Percentiles rank a stretch among this genome's conserved stretches.
These are phyloP conservation scores for Saraca asoca DNA, from an alignment of 331 rosid species.

Conservation along the genomic window DNA sequence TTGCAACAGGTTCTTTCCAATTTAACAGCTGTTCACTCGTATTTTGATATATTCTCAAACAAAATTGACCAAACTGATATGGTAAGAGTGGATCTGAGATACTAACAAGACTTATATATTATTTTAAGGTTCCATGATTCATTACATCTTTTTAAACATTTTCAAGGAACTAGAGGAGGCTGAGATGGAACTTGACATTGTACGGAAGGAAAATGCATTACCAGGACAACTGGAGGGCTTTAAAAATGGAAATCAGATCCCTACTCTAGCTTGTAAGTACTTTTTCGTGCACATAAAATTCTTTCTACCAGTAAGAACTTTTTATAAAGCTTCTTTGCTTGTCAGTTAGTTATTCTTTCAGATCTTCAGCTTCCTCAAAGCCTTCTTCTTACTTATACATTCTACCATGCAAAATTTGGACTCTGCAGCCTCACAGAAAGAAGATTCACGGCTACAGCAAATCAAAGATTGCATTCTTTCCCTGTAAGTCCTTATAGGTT, in stretches of 20 bases:
- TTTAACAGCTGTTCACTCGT: conserved; percentile 74
- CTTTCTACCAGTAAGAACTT: neutral
- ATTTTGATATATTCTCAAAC: conserved; percentile 66
- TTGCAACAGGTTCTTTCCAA: conserved; percentile 70
- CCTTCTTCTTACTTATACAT: neutral
- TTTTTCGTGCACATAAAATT: conserved; percentile 15
- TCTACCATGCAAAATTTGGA: conserved; percentile 27
- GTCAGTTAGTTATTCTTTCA: conserved; percentile 16
- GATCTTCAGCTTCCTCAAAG: conserved; percentile 8
- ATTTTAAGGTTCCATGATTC: conserved; percentile 19
- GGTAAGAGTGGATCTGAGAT: conserved; percentile 50
- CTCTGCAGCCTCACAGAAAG: conserved; percentile 58
- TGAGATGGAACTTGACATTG: conserved; percentile 75
- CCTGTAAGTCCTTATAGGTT: conserved; percentile 60
- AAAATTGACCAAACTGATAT: conserved; percentile 65
- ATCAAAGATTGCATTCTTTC: conserved; percentile 68
- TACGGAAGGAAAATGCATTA: conserved; percentile 57
- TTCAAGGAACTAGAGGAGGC: conserved; percentile 90
- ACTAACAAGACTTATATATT: conserved; percentile 25
- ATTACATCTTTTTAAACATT: conserved; percentile 33
- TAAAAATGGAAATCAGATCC: conserved; percentile 46
- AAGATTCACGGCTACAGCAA: conserved; percentile 68
- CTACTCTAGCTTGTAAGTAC: conserved; percentile 44
- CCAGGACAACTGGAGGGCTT: conserved; percentile 46
- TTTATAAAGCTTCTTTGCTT: conserved; percentile 7